Base-by-base conservation (phyloP, 495 filamentous ascomycete genomes). In the Saxophila tyrrhenica region DNA sequence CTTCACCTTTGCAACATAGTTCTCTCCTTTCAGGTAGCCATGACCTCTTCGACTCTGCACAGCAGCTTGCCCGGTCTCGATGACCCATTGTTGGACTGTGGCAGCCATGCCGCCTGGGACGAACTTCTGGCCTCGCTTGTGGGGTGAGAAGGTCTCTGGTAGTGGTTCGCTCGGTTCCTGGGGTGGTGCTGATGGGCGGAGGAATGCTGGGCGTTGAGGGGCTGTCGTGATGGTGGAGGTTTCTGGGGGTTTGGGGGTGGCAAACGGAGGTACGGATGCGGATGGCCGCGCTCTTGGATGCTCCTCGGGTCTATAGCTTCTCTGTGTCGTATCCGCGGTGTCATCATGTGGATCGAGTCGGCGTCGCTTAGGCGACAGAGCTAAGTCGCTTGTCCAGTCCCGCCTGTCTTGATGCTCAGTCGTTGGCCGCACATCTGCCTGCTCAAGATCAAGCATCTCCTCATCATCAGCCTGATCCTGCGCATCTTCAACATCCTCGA, bases 81-180 rank as follows among this genome's bases (percentile, higher is more conserved):
- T 46, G 16, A 71, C 58, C 68, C 69, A 72, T 22, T 60, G 44
- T 19, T 65, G 56, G 17, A 69, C 53, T 17, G 56, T 67, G 17
- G 60, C 55, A 23, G 70, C 70, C 49, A 72, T 50, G 10, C 69
- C 70, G 19, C 63, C 67, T 5, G 64, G 63, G 1, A 72, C 39
- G 39, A 65, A 72, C 42, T 67, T 69, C 47, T 70, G 64, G 10
- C 64, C 65, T 39, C 65, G 63, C 19, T 68, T 62, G 16, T 63
- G 64, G 9, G 70, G 70, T 11, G 69, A 71, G 57, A 73, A 69
- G 32, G 62, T 51, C 41, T 67, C 65, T 44, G 68, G 66, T 0
- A 67, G 53, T 2, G 68, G 68, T 19, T 52, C 47, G 38, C 24
- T 17, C 16, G 50, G 38, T 23, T 54, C 52, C 15, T 21, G 45